phyloP scores from a whole-genome alignment of 2,329 filamentous ascomycete species.

The Apiospora marii region DNA sequence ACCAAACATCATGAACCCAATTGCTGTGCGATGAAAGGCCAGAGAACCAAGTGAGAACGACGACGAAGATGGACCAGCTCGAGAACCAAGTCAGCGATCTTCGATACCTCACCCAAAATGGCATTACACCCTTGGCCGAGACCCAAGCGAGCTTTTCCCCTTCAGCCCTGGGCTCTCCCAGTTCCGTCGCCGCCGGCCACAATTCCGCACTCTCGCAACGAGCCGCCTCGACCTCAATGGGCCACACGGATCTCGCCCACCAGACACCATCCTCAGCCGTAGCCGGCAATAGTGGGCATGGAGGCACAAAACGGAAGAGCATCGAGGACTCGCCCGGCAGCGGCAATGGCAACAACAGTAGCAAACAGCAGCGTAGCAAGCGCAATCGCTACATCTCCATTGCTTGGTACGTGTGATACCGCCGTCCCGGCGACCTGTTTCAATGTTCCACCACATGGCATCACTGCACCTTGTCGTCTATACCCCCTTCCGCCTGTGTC shows the following conservation, averaged over 20 bases:
- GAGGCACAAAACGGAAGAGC: slow-evolving; percentile 38
- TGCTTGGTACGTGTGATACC: slow-evolving; percentile 58
- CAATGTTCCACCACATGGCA: slow-evolving; percentile 3
- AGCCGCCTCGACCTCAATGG: slow-evolving; percentile 4
- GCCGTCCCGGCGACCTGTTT: slow-evolving; percentile 16
- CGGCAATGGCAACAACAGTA: slow-evolving; percentile 25
- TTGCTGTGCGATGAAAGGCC: neutral
- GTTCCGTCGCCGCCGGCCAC: slow-evolving; percentile 20
- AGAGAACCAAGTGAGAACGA: neutral
- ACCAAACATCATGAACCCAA: neutral
- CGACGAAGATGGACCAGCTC: slow-evolving; percentile 31
- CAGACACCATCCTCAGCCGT: slow-evolving; percentile 13
- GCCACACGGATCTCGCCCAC: neutral
- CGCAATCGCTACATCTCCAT: slow-evolving; percentile 70
- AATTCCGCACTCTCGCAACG: slow-evolving; percentile 23
- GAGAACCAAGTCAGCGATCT: slow-evolving; percentile 46
- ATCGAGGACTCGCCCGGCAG: slow-evolving; percentile 36
- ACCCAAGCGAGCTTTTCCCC: slow-evolving; percentile 18
- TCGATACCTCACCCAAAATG: slow-evolving; percentile 38
- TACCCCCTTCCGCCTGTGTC: neutral
- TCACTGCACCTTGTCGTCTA: neutral
- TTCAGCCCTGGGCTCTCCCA: slow-evolving; percentile 6
- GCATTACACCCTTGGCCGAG: slow-evolving; percentile 9
- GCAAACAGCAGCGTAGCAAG: slow-evolving; percentile 65
- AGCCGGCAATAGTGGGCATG: neutral